Evolutionary conservation across 176 grass and related monocot species (phyloP), one percentile per base, ranked within the genome.

Genomic region (Cymbopogon citratus): DNA sequence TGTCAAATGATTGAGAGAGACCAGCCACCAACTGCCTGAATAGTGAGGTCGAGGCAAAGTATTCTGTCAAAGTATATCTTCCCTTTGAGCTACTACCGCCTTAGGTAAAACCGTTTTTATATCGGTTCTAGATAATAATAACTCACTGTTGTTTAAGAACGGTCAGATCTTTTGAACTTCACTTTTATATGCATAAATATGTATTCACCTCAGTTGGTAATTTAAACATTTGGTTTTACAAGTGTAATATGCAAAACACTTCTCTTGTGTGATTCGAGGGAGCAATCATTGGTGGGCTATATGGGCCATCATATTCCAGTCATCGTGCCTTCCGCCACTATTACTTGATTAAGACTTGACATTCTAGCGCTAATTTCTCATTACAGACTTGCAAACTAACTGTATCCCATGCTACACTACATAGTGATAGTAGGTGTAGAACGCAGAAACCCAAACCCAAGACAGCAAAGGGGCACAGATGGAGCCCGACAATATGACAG

Each of bases 1-100:
- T 46, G 74, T 59, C 57, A 88, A 79, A 79, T 46, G 74, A 31
- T 10, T 26, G 67, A 79, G 56, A 76, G 34, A 56, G 80, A 78
- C 80, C 46, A 72, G 73, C 62, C 77, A 67, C 7, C 68, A 62
- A 66, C 59, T 66, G 57, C 59, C 66, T 83, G 44, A 8, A 56
- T n/a, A 9, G 52, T 63, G 14, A 54, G 44, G 21, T 63, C 68
- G 38, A 62, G 18, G 26, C 4, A 1, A 73, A 73, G 4, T 21
- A 74, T 49, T 25, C 5, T 25, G n/a, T 25, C 56, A 23, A 59
- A 59, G 9, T n/a, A 54, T 54, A 54, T 54, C 49, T 56, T 56
- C 19, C 51, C 7, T n/a, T 9, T 56, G 19, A 56, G 51, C 51
- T n/a, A 19, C 7, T 56, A 23, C 52, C 23, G 21, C 7, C 52